Evolutionary conservation across 441 rosid species (phyloP).

Genomic region (Corymbia calophylla): DNA sequence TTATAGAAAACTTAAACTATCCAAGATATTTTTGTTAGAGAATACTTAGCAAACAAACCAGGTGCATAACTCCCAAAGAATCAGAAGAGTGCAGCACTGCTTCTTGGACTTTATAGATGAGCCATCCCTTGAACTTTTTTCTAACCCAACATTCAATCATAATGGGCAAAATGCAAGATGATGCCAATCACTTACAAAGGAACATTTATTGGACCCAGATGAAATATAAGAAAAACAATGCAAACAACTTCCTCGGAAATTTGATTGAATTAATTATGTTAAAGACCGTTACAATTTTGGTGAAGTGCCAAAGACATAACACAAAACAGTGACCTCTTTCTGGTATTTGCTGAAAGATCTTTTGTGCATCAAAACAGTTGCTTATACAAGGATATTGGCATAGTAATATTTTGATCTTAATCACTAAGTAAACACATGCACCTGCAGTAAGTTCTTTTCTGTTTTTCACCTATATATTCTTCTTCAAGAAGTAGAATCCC

Average conservation of each 20-base stretch:
- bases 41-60: not conserved
- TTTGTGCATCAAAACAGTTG: not conserved
- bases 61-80: not conserved
- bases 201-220: not conserved
- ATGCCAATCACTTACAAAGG: not conserved
- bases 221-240: not conserved
- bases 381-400: not conserved
- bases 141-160: not conserved
- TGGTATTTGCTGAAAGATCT: not conserved
- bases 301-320: not conserved
- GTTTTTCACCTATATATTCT: not conserved
- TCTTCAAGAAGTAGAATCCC: not conserved
- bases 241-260: not conserved
- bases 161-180: not conserved
- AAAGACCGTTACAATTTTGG: not conserved
- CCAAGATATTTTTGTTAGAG: not conserved
- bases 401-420: slow-evolving; percentile 8
- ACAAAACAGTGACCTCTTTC: not conserved
- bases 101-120: not conserved
- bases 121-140: not conserved
- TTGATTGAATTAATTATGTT: not conserved
- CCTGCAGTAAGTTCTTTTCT: slow-evolving; percentile 15
- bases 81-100: not conserved
- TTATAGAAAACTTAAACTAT: not conserved
- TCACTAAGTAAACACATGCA: slow-evolving; percentile 17